Conservation (phyloP, 257 asterid genomes). For the Salvia rosmarinus region DNA sequence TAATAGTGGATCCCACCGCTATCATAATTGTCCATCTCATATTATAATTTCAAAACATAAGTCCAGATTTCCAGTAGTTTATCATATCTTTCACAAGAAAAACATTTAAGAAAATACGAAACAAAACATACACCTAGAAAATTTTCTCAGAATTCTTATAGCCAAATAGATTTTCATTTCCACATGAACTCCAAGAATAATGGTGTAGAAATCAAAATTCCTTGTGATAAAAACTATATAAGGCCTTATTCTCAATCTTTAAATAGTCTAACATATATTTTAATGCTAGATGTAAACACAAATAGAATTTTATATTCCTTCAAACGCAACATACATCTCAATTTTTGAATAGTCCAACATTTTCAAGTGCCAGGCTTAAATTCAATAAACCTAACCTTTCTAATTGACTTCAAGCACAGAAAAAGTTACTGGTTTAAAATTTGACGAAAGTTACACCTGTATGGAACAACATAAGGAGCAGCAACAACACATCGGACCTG, state of each 20-base stretch:
- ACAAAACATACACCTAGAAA: neutral
- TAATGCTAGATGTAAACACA: too few species aligned
- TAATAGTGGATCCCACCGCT: too few species aligned
- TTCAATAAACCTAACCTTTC: neutral
- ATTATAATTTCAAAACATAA: too few species aligned
- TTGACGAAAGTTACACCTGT: constrained; percentile 55
- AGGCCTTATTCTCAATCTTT: too few species aligned
- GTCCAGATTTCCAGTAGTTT: too few species aligned
- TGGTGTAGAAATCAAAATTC: neutral
- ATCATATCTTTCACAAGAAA: neutral
- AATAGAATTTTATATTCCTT: neutral
- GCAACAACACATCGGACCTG: constrained; percentile 74
- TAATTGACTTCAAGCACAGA: constrained; percentile 5
- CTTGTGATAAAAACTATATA: neutral
- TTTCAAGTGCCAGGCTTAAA: constrained; percentile 9
- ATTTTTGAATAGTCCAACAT: too few species aligned
- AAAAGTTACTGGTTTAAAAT: constrained; percentile 1
- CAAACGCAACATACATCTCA: constrained; percentile 6
- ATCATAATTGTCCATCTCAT: too few species aligned
- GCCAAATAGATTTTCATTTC: neutral
- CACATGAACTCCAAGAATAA: neutral
- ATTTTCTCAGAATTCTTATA: neutral
- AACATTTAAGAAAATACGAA: neutral
- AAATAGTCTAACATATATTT: neutral
- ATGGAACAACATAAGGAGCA: constrained; percentile 96